Conservation (phyloP, 805 yeast species). For the Yueomyces sp. region DNA sequence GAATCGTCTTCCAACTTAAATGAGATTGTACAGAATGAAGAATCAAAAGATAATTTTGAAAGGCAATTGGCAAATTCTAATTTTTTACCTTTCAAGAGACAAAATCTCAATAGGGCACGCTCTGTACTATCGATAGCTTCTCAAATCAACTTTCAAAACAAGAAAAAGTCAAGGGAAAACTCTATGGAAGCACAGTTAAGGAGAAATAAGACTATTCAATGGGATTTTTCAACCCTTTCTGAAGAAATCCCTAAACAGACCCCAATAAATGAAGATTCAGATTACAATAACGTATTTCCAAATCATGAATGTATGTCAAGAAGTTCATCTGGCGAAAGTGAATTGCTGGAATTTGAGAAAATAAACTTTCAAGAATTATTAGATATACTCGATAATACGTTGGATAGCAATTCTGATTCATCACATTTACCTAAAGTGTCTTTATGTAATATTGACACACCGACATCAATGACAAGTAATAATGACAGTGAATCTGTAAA, state of each 20-base stretch:
- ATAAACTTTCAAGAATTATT: constrained; percentile 11
- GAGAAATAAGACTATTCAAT: not conserved
- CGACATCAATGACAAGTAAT: constrained; percentile 6
- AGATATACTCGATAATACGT: constrained; percentile 13
- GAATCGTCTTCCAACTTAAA: too few relatives aligned
- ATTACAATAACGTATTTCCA: too few relatives aligned
- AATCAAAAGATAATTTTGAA: not conserved
- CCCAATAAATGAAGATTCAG: not conserved
- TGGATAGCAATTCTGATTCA: constrained; percentile 15
- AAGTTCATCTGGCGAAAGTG: not conserved
- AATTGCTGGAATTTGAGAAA: not conserved
- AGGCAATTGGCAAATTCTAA: not conserved
- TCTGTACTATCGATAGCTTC: not conserved
- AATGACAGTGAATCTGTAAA: constrained; percentile 2
- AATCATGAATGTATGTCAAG: not conserved
- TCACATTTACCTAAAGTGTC: constrained; percentile 19
- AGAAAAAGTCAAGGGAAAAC: not conserved
- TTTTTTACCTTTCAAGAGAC: not conserved
- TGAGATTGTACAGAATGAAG: not conserved
- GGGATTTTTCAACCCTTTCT: not conserved
- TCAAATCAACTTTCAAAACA: not conserved
- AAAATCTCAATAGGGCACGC: not conserved
- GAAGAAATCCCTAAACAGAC: not conserved
- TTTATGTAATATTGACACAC: constrained; percentile 15
- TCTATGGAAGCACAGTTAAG: not conserved